These are phyloP conservation scores for Mucor circinelloides DNA, from an alignment of 371 early-diverging fungal genomes.

Conservation along the genomic window DNA sequence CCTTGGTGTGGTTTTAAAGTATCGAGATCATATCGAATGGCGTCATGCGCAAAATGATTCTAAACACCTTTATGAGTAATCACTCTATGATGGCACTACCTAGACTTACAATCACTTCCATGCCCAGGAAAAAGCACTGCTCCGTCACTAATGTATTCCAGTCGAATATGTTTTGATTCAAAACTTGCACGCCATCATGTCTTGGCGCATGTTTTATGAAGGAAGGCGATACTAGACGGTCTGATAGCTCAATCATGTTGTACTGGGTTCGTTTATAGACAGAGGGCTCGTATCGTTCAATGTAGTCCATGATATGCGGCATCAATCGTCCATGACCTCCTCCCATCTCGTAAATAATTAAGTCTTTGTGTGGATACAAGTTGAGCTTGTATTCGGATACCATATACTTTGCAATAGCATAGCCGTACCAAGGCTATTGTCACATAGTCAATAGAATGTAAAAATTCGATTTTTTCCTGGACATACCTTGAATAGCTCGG, in stretches of 20 bases:
- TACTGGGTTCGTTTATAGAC: slow-evolving; percentile 82
- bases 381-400: slow-evolving; percentile 76
- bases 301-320: slow-evolving; percentile 89
- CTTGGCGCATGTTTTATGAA: slow-evolving; percentile 11
- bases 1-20: slow-evolving; percentile 80
- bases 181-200: slow-evolving; percentile 70
- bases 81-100: neutral
- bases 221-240: neutral
- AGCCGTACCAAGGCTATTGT: slow-evolving; percentile 84
- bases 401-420: slow-evolving; percentile 90
- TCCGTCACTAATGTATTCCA: slow-evolving; percentile 77
- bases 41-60: slow-evolving; percentile 96
- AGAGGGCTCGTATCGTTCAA: slow-evolving; percentile 75
- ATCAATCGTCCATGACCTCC: slow-evolving; percentile 97
- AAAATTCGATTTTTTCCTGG: neutral
- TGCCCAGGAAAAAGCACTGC: slow-evolving; percentile 88
- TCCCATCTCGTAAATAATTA: slow-evolving; percentile 94
- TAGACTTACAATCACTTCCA: slow-evolving; percentile 87
- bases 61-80: too few species aligned
- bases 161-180: slow-evolving; percentile 91
- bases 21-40: slow-evolving; percentile 82
- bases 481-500: slow-evolving; percentile 88
- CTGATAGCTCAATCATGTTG: slow-evolving; percentile 91
- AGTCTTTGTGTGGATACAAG: slow-evolving; percentile 57
- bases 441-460: neutral